These are phyloP conservation scores for Flaveria trinervia DNA, from an alignment of 129 eudicot species.

Conservation along the genomic window DNA sequence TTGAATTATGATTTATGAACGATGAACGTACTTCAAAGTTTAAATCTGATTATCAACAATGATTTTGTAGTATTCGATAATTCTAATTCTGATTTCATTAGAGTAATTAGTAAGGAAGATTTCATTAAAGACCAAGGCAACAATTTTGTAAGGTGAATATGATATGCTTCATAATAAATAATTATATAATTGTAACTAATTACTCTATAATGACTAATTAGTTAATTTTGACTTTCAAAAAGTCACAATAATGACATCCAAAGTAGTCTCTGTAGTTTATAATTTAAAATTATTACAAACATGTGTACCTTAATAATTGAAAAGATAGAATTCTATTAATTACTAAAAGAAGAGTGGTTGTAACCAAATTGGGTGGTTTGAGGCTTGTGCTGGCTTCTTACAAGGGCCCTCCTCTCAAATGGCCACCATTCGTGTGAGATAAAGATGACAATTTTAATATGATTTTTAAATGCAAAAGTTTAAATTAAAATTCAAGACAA, in stretches of 20 bases:
- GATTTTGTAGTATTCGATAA: neutral
- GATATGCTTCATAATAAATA: neutral
- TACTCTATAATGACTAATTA: neutral
- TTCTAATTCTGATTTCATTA: neutral
- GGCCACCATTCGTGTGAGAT: conserved; percentile 18
- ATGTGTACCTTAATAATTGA: conserved; percentile 30
- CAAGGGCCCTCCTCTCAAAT: conserved; percentile 28
- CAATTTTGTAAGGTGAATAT: neutral
- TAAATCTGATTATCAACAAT: too few species aligned
- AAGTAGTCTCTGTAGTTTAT: conserved; percentile 5
- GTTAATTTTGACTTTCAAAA: neutral
- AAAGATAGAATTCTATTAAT: conserved; percentile 15
- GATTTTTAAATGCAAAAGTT: neutral
- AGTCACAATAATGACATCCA: neutral
- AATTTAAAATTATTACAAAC: conserved; percentile 5
- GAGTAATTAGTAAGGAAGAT: neutral
- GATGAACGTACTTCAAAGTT: too few species aligned
- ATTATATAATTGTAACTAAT: neutral
- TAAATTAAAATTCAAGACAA: neutral
- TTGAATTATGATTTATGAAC: too few species aligned
- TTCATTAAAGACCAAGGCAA: neutral
- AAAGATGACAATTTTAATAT: neutral
- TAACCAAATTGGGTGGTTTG: conserved; percentile 36
- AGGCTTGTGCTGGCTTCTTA: conserved; percentile 29
- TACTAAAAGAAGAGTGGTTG: conserved; percentile 32